Evolutionary conservation across 148 eudicot genomes (phyloP), one percentile per base, ranked within the genome.

Genomic region (Hydrangea macrophylla): DNA sequence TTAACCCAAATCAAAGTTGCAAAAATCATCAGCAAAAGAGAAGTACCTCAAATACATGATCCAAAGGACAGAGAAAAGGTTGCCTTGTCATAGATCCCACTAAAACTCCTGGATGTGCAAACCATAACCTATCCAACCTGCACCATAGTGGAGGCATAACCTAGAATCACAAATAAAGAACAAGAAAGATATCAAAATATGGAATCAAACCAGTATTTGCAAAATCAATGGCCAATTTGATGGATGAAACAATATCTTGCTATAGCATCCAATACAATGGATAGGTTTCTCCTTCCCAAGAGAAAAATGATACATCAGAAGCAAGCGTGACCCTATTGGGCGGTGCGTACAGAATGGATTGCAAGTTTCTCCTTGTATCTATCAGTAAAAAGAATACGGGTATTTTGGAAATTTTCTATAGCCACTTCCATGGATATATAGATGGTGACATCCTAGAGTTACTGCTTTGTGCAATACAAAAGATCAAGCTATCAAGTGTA

Each of bases 131-230:
- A 84, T 94, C 99, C 83, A 94, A 83, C 93, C 99, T 90, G 91
- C 99, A 94, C 97, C 99, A 94, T 69, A 94, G 78, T 73, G 97
- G 96, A 82, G 99, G 99, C 97, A 94, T 90, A 76, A 92, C 98
- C 98, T 92, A 84, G 76, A 76, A 86, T 69, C 83, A 83, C 81
- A 82, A 79, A 76, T 65, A 63, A 75, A 32, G 64, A 80, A 73
- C 44, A 42, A 71, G 36, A 72, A 70, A 56, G 67, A 79, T 53
- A 76, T 70, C 60, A 72, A 67, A 32, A 72, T 28, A 44, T 31
- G 39, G 62, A 58, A 33, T 62, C 12, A 57, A 17, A 80, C 30
- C 60, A 58, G 72, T 33, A 42, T 27, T 17, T 60, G 5, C 27
- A 48, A 37, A 37, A 9, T 56, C 17, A 57, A 18, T 62, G 54